Evolutionary conservation across 345 rosid genomes (phyloP), one percentile per base, ranked within the genome.

Genomic region (Hibiscus trionum): DNA sequence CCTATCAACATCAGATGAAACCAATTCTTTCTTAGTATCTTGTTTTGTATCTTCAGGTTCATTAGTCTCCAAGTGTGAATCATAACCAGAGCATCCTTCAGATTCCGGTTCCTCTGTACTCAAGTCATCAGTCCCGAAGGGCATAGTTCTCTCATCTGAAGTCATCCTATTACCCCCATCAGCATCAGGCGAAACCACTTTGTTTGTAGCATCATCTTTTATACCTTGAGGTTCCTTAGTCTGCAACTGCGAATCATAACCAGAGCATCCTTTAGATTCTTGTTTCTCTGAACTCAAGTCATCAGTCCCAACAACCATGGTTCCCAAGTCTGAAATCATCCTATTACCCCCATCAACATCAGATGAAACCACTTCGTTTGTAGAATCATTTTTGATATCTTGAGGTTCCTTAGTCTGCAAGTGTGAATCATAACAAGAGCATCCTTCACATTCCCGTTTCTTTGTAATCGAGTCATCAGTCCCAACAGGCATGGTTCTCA

Each of bases 1-100:
- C 70, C 56, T 63, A 19, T 44, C 56, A 37, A 17, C 61, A 69
- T 82, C 77, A 53, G 82, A 64, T 52, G 76, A 66, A 71, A 73
- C 72, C 60, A 74, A 29, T 5, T 56, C 59, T 15, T 50, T 76
- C 7, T 31, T 17, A 46, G 14, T 15, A 11, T 57, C 70, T 17
- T 73, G 46, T 58, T 29, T 64, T 1, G 16, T 11, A 26, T 69
- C 8, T 33, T 17, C 21, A n/a, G 58, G 55, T 64, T 63, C 73
- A 12, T 50, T 15, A 12, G 55, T 50, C 55, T 50, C 1, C 50
- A 46, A 39, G 44, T 7, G 44, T 39, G 44, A 39, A 39, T 7
- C 44, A 39, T 39, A 80, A 29, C 75, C 72, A 10, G 11, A 55
- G 47, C 44, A 58, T 56, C 61, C 72, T 62, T 69, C 80, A 53